These are phyloP conservation scores for Spirogloea muscicola DNA, from an alignment of 139 green algal genomes.

Conservation along the genomic window DNA sequence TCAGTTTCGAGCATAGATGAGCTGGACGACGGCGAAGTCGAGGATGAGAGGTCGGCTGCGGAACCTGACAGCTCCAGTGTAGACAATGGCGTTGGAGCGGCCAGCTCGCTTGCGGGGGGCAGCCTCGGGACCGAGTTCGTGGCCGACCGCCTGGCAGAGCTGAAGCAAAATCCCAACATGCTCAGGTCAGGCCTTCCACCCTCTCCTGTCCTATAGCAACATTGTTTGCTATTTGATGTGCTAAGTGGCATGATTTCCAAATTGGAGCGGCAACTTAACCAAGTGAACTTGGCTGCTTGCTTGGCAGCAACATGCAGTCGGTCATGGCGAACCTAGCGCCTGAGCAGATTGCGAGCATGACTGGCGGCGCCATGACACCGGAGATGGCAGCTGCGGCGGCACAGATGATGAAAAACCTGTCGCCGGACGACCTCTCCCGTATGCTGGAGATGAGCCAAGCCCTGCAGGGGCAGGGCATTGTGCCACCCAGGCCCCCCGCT, in stretches of 20 bases:
- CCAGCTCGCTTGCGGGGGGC: background rate
- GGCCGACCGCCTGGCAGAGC: background rate
- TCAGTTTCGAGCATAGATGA: too few species aligned
- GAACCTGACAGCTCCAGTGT: too few species aligned
- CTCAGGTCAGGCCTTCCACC: background rate
- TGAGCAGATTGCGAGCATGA: conserved; percentile 22
- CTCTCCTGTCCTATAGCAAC: background rate
- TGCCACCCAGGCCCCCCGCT: background rate
- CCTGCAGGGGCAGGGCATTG: too few species aligned
- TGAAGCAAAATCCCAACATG: background rate
- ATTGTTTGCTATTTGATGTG: background rate
- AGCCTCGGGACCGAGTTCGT: background rate
- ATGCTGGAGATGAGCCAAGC: background rate
- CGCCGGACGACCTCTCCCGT: conserved; percentile 23
- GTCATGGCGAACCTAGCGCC: conserved; percentile 30
- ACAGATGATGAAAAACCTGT: conserved; percentile 37
- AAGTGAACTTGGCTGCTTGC: conserved; percentile 4
- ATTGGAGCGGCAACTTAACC: background rate
- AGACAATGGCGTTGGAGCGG: too few species aligned
- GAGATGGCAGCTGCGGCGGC: conserved; percentile 22
- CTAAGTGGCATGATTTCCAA: background rate
- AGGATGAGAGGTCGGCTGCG: too few species aligned
- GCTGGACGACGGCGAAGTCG: too few species aligned
- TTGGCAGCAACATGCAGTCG: conserved; percentile 35
- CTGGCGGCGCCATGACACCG: conserved; percentile 9